Conservation (phyloP, 331 rosid genomes). For the Spiraea crenata region DNA sequence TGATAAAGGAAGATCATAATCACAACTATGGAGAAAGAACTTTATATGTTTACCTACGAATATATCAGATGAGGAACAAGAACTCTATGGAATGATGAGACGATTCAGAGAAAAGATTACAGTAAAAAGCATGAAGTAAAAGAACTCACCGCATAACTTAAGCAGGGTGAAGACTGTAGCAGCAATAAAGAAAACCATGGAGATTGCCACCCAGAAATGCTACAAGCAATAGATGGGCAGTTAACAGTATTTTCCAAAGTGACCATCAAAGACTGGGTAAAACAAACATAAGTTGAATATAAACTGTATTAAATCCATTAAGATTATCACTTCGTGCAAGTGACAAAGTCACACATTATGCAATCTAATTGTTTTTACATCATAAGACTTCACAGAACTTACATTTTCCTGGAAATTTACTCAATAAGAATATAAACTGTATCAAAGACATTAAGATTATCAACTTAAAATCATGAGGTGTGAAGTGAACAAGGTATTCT, state of each 20-base stretch:
- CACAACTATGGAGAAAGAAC: background rate
- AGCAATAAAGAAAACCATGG: conserved; percentile 96
- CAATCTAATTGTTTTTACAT: background rate
- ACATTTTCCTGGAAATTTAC: background rate
- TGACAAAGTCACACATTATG: background rate
- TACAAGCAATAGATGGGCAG: conserved; percentile 36
- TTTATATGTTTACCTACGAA: background rate
- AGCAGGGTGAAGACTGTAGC: conserved; percentile 88
- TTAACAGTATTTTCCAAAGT: background rate
- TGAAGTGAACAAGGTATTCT: conserved; percentile 5
- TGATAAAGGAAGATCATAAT: background rate
- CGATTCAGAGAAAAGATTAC: background rate
- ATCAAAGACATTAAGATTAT: background rate
- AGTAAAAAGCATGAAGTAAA: conserved; percentile 11
- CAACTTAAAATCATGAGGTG: background rate
- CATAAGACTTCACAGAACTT: background rate
- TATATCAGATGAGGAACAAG: background rate
- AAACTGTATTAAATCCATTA: background rate
- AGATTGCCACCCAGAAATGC: conserved; percentile 99
- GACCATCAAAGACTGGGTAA: background rate
- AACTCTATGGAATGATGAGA: background rate
- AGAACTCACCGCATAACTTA: conserved; percentile 72
- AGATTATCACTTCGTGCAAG: background rate
- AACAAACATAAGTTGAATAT: background rate
- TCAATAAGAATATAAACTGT: background rate